Conservation (phyloP, 1,284 basidiomycete genomes). For the Ustilago nuda region DNA sequence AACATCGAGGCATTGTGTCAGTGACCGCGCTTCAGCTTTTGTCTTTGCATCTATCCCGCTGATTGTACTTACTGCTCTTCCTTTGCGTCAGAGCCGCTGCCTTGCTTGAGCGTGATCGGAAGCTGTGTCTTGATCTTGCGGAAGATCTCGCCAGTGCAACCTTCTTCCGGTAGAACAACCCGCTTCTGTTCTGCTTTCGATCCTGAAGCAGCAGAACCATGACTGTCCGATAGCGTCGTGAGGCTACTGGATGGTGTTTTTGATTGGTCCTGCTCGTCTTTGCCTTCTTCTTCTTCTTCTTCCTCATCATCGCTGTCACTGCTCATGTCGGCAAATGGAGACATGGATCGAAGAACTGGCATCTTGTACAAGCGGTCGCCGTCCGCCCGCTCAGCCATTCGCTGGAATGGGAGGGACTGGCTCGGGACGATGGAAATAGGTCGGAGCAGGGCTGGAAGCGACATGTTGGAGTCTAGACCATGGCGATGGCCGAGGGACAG, state of each 20-base stretch:
- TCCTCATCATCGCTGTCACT: slow-evolving; percentile 42
- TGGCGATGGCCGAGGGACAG: slow-evolving; percentile 24
- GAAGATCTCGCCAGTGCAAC: slow-evolving; percentile 45
- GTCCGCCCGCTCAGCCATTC: background rate
- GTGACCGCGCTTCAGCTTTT: background rate
- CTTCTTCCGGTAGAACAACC: slow-evolving; percentile 18
- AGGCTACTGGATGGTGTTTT: slow-evolving; percentile 3
- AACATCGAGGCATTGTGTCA: background rate
- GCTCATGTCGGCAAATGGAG: slow-evolving; percentile 40
- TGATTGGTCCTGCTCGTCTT: background rate
- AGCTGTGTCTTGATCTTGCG: slow-evolving; percentile 13
- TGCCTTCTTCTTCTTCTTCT: background rate
- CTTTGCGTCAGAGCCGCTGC: background rate
- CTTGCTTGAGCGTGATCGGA: slow-evolving; percentile 15
- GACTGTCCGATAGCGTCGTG: background rate
- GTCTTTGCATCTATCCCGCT: background rate
- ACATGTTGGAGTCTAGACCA: slow-evolving; percentile 7
- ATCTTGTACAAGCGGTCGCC: slow-evolving; percentile 40
- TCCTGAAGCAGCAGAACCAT: background rate
- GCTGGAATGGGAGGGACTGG: background rate
- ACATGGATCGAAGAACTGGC: slow-evolving; percentile 40
- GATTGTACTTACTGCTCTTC: slow-evolving; percentile 8
- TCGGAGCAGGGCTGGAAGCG: slow-evolving; percentile 14
- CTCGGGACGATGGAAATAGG: background rate
- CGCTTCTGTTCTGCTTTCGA: background rate